Evolutionary conservation across 116 monocot species (phyloP), one percentile per base, ranked within the genome.

Genomic region (Papilionanthe hybrid): DNA sequence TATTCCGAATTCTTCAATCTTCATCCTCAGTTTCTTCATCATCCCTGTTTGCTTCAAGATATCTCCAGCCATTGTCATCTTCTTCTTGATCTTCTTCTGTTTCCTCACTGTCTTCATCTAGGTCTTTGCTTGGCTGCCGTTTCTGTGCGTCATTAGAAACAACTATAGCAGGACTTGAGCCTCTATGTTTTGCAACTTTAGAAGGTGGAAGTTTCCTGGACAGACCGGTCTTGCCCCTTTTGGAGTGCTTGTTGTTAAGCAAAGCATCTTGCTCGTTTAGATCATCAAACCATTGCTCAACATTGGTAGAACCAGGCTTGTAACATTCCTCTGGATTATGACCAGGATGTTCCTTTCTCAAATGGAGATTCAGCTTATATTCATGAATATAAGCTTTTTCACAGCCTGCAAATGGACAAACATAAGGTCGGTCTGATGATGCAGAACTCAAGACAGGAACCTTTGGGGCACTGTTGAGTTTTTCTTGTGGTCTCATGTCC

Each of bases 351-450:
- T 91, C 86, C 53, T 74, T 88, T 75, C 83, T 91, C 66, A 94
- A 76, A 82, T 98, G 98, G 27, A 91, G 88, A 58, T 93, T 94
- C 72, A 98, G 78, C 79, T 94, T 98, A 73, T 94, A 98, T 88
- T 91, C 88, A 20, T 98, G 93, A 60, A 90, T 90, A 80, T 98
- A 98, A 5, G 84, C 84, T 80, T 93, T 94, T 17, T 80, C 89
- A 65, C 98, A 98, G 43, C 91, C 98, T 77, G 90, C 86, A 41
- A 87, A 94, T 1, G 98, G 98, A 53, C 98, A 98, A 11, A 65
- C 89, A 74, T 87, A 91, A 10, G 93, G 92, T 5, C 93, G 91
- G 29, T 91, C 82, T 27, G 76, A 69, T 18, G 91, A 67, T 10
- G 85, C 72, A 47, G 91, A 80, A 37, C 72, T 74, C 55, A 77